Evolutionary conservation across 345 rosid species (phyloP).

Genomic region (Bruguiera parviflora): DNA sequence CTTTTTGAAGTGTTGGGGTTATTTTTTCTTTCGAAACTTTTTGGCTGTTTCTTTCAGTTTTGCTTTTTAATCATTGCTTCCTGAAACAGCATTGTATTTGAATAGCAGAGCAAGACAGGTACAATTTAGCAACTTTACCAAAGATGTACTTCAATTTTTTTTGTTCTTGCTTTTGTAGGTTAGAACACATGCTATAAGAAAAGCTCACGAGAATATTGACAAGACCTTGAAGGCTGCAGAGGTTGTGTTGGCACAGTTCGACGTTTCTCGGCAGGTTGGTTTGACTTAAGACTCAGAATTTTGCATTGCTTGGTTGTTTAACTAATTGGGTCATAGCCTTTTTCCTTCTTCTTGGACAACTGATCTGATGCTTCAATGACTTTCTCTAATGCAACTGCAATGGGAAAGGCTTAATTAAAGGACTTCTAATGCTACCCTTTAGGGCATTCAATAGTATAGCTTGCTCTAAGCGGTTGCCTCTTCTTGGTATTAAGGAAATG

Average conservation of each 20-base stretch:
- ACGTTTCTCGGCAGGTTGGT: conserved; percentile 79
- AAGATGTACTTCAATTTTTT: not conserved
- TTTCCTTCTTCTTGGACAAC: too few relatives aligned
- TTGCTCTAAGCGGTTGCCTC: too few relatives aligned
- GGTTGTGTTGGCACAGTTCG: conserved; percentile 72
- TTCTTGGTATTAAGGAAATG: too few relatives aligned
- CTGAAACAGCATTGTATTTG: too few relatives aligned
- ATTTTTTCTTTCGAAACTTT: not conserved
- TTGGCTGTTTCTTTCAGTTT: not conserved
- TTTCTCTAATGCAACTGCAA: not conserved
- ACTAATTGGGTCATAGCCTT: too few relatives aligned
- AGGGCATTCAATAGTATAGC: not conserved
- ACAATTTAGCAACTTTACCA: too few relatives aligned
- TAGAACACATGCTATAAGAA: conserved; percentile 88
- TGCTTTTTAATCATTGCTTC: not conserved
- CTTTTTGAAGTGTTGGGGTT: not conserved
- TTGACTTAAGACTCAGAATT: conserved; percentile 2
- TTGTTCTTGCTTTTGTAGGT: conserved; percentile 44
- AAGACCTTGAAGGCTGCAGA: conserved; percentile 87
- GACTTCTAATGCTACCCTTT: not conserved
- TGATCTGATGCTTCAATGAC: not conserved
- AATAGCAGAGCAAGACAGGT: too few relatives aligned
- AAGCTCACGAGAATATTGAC: conserved; percentile 98
- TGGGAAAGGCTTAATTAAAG: not conserved
- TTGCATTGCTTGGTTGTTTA: not conserved